Conservation (phyloP, 192 early-diverging fungal genomes). For the Coemansia sp. region DNA sequence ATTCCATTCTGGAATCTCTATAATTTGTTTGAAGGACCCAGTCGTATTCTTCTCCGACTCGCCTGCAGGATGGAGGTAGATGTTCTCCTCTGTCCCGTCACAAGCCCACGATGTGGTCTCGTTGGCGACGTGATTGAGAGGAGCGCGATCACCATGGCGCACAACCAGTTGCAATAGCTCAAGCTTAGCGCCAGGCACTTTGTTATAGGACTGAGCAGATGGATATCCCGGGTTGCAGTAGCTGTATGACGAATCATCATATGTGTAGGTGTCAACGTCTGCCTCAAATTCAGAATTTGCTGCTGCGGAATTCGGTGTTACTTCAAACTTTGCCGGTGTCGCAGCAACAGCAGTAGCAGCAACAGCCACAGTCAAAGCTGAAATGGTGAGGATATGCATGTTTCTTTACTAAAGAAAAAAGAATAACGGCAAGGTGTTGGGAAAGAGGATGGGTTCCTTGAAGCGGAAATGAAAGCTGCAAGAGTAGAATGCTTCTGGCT, state of each 20-base stretch:
- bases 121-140: conserved; percentile 34
- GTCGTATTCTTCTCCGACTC: conserved; percentile 36
- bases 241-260: conserved; percentile 31
- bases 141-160: conserved; percentile 59
- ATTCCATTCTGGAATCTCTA: conserved; percentile 48
- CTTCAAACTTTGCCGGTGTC: neutral
- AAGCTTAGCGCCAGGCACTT: conserved; percentile 46
- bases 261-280: conserved; percentile 6
- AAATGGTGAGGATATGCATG: neutral
- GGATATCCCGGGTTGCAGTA: conserved; percentile 45
- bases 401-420: neutral
- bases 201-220: conserved; percentile 19
- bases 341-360: conserved; percentile 9
- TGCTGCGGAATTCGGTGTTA: neutral
- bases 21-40: conserved; percentile 35
- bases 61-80: conserved; percentile 29
- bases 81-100: conserved; percentile 29
- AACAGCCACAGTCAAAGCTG: conserved; percentile 11
- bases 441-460: neutral
- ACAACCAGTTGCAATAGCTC: conserved; percentile 59
- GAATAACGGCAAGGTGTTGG: neutral
- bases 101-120: conserved; percentile 46
- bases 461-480: neutral
- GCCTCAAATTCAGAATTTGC: conserved; percentile 12
- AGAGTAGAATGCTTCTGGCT: neutral